phyloP scores from a whole-genome alignment of 2,329 filamentous ascomycete genomes.

The Sporothrix pseudoabietina region DNA sequence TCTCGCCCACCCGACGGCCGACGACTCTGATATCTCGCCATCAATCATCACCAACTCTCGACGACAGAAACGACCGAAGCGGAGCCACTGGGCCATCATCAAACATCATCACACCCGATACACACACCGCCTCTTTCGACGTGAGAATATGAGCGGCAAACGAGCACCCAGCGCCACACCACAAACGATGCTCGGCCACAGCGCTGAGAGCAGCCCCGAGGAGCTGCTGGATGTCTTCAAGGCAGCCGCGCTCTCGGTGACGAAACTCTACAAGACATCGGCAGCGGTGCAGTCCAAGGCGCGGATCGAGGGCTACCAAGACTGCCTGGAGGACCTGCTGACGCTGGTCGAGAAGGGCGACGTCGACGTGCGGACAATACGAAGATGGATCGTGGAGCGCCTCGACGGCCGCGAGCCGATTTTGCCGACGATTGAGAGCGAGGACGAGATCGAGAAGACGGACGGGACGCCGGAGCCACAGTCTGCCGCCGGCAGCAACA shows the following conservation, averaged over 20 bases:
- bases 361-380: conserved; percentile 69
- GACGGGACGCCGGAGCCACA: conserved; percentile 62
- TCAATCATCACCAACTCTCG: not conserved
- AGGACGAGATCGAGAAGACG: conserved; percentile 66
- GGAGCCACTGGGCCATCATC: not conserved
- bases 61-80: not conserved
- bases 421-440: conserved; percentile 49
- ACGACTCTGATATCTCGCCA: not conserved
- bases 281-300: conserved; percentile 75
- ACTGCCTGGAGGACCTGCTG: conserved; percentile 89
- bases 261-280: conserved; percentile 93
- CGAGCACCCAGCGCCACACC: not conserved
- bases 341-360: conserved; percentile 79
- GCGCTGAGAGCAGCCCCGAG: conserved; percentile 47
- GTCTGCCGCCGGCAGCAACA: conserved; percentile 27
- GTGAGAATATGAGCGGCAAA: not conserved
- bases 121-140: not conserved
- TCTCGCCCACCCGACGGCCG: not conserved
- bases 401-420: conserved; percentile 63
- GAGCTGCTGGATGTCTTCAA: conserved; percentile 87
- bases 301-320: conserved; percentile 83
- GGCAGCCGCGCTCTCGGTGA: conserved; percentile 87
- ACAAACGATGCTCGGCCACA: conserved; percentile 21
- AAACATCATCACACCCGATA: not conserved
- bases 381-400: conserved; percentile 68